Percentiles rank a stretch among this genome's conserved stretches.
Evolutionary conservation across 2,329 filamentous ascomycete genomes (phyloP).

Genomic region (Endoconidiophora laricicola): DNA sequence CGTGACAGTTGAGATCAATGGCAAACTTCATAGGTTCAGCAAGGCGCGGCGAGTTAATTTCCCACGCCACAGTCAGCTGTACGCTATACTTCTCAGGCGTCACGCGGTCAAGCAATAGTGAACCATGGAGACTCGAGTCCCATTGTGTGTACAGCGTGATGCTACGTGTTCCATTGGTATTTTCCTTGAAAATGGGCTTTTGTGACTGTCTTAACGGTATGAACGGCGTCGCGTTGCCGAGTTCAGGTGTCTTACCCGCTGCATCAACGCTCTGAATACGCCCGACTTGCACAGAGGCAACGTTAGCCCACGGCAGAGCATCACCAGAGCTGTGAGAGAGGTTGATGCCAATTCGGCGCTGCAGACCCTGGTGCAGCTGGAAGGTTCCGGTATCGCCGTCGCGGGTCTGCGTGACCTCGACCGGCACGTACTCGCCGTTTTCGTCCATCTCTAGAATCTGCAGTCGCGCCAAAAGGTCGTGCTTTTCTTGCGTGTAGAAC

Average conservation of each 20-base stretch:
- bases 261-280: slow-evolving; percentile 71
- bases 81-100: slow-evolving; percentile 88
- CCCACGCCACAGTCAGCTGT: slow-evolving; percentile 75
- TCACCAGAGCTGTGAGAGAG: slow-evolving; percentile 87
- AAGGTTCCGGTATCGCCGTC: slow-evolving; percentile 80
- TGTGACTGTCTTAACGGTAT: slow-evolving; percentile 62
- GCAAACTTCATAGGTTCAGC: slow-evolving; percentile 80
- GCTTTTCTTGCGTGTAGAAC: slow-evolving; percentile 82
- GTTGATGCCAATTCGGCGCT: slow-evolving; percentile 72
- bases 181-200: slow-evolving; percentile 63
- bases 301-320: slow-evolving; percentile 72
- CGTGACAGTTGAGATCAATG: slow-evolving; percentile 65
- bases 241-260: slow-evolving; percentile 67
- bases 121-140: slow-evolving; percentile 88
- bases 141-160: slow-evolving; percentile 82
- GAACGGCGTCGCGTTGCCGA: slow-evolving; percentile 46
- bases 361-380: slow-evolving; percentile 86
- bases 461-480: slow-evolving; percentile 76
- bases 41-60: slow-evolving; percentile 66
- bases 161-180: slow-evolving; percentile 77
- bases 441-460: slow-evolving; percentile 88
- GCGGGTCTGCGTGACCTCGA: slow-evolving; percentile 77
- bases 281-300: slow-evolving; percentile 60
- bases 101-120: slow-evolving; percentile 79
- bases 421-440: slow-evolving; percentile 75